Percentiles rank a stretch among this genome's conserved stretches.
Evolutionary conservation across 2,329 filamentous ascomycete genomes (phyloP).

Genomic region (Salinomyces thailandicus): DNA sequence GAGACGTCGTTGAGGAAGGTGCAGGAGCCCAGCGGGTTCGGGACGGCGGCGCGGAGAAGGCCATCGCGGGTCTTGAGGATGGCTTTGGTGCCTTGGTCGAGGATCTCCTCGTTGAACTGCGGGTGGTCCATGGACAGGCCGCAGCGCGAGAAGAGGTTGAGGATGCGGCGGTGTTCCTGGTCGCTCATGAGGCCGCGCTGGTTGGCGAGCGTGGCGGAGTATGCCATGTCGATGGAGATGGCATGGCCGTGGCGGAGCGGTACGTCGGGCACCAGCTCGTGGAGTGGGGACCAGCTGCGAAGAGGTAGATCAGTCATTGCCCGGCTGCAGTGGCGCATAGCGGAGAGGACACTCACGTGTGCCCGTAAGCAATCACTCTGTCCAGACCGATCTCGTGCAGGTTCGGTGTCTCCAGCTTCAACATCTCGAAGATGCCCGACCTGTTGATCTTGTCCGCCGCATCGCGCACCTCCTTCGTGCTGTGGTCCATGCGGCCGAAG

Average conservation of each 20-base stretch:
- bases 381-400: constrained; percentile 63
- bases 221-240: constrained; percentile 68
- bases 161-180: constrained; percentile 50
- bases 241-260: constrained; percentile 63
- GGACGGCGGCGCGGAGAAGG: constrained; percentile 56
- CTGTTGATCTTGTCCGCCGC: constrained; percentile 56
- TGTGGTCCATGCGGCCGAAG: constrained; percentile 52
- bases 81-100: constrained; percentile 55
- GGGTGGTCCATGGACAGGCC: constrained; percentile 63
- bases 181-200: constrained; percentile 50
- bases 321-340: background rate
- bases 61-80: constrained; percentile 64
- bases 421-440: constrained; percentile 61
- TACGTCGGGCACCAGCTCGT: constrained; percentile 58
- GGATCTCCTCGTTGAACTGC: constrained; percentile 54
- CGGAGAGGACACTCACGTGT: constrained; percentile 47
- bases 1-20: constrained; percentile 59
- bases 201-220: constrained; percentile 58
- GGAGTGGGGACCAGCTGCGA: constrained; percentile 56
- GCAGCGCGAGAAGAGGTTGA: constrained; percentile 59
- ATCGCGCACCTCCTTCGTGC: constrained; percentile 44
- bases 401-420: constrained; percentile 63
- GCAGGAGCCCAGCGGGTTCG: constrained; percentile 56
- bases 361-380: constrained; percentile 62
- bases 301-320: background rate